Percentiles rank a stretch among this genome's conserved stretches.
phyloP scores from a whole-genome alignment of 1,139 yeast species.

The Kodamaea alishanica region DNA sequence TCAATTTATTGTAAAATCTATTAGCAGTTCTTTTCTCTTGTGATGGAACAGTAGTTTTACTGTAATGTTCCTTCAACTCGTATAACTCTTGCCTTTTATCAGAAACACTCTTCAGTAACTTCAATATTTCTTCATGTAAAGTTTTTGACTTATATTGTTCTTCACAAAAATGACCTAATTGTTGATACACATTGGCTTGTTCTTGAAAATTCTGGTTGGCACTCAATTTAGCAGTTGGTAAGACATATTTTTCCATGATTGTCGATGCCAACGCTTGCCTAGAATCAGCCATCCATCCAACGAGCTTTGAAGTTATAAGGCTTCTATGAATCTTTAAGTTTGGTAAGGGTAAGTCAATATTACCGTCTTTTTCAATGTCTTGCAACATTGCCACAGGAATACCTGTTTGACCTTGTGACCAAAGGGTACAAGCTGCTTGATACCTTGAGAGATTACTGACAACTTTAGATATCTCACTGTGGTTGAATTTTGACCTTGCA shows the following conservation, averaged over 20 bases:
- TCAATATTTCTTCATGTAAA: slow-evolving; percentile 43
- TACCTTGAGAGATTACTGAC: slow-evolving; percentile 34
- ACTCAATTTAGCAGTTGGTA: slow-evolving; percentile 30
- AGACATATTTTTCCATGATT: slow-evolving; percentile 56
- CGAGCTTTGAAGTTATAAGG: slow-evolving; percentile 50
- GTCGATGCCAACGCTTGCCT: slow-evolving; percentile 60
- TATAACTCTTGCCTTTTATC: slow-evolving; percentile 44
- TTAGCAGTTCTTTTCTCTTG: slow-evolving; percentile 50
- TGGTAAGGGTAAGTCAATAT: slow-evolving; percentile 18
- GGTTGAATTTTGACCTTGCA: slow-evolving; percentile 18
- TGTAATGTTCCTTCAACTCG: slow-evolving; percentile 45
- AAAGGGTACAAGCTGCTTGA: slow-evolving; percentile 53
- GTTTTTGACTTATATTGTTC: slow-evolving; percentile 50
- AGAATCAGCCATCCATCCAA: slow-evolving; percentile 69
- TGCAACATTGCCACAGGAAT: slow-evolving; percentile 53
- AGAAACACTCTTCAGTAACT: slow-evolving; percentile 34
- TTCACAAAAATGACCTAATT: slow-evolving; percentile 75
- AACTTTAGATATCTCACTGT: slow-evolving; percentile 7
- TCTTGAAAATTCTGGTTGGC: slow-evolving; percentile 14
- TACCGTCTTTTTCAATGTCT: slow-evolving; percentile 14
- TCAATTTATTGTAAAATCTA: slow-evolving; percentile 46
- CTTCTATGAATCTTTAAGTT: slow-evolving; percentile 22
- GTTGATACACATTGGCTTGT: slow-evolving; percentile 48
- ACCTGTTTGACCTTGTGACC: slow-evolving; percentile 54
- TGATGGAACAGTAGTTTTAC: slow-evolving; percentile 34